Conservation (phyloP, 345 rosid species). For the Syzygium aqueum region DNA sequence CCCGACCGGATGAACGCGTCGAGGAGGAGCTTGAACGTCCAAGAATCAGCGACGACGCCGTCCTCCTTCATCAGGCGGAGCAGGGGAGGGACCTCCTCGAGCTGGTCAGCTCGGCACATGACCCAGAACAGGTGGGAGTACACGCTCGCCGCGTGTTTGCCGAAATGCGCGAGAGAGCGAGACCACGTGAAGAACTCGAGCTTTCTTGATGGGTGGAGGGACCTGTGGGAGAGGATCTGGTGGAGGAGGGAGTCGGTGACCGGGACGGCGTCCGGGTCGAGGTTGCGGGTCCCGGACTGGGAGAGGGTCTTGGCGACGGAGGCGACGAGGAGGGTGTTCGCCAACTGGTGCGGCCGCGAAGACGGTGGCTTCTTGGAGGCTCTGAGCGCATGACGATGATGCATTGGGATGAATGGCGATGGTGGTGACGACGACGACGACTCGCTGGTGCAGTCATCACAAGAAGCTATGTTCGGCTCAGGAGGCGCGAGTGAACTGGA, state of each 20-base stretch:
- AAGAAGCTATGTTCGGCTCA: not conserved
- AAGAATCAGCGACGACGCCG: constrained; percentile 36
- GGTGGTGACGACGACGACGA: not conserved
- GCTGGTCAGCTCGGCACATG: constrained; percentile 44
- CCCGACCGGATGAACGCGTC: constrained; percentile 46
- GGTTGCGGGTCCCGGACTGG: constrained; percentile 50
- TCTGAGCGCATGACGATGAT: not conserved
- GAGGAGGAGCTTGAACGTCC: constrained; percentile 49
- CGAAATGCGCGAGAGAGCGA: constrained; percentile 35
- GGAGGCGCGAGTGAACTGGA: not conserved
- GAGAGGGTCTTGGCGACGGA: constrained; percentile 51
- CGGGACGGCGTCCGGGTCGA: constrained; percentile 46
- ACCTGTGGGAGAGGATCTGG: constrained; percentile 47
- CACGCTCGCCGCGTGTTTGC: constrained; percentile 50
- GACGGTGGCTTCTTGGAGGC: not conserved
- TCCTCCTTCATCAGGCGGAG: constrained; percentile 58
- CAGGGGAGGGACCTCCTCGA: constrained; percentile 55
- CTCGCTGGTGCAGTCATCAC: not conserved
- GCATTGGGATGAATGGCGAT: not conserved
- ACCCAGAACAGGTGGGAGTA: constrained; percentile 62
- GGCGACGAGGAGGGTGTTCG: constrained; percentile 40
- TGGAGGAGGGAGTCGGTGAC: constrained; percentile 57
- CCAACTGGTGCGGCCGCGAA: not conserved
- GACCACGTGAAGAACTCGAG: constrained; percentile 62
- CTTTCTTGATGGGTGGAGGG: constrained; percentile 47